phyloP scores from a whole-genome alignment of 2,329 filamentous ascomycete genomes.

The Leptosphaerulina australis region DNA sequence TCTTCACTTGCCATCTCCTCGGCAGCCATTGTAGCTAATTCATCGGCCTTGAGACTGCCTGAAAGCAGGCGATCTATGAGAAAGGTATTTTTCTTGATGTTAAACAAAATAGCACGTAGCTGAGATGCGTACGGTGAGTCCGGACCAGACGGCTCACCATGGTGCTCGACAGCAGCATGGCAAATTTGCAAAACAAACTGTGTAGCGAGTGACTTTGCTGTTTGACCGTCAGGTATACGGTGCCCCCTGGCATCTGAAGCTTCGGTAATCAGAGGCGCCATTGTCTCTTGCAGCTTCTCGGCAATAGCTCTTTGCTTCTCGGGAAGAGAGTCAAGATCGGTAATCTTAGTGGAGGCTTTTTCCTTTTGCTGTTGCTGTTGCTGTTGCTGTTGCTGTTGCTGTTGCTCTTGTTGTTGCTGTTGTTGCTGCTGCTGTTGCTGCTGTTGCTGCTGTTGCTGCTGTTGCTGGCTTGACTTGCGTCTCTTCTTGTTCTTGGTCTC shows the following conservation, averaged over 20 bases:
- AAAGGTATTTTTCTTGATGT: constrained; percentile 85
- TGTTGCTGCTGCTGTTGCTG: too few relatives aligned
- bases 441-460: too few relatives aligned
- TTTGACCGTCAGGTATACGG: constrained; percentile 66
- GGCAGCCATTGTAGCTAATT: constrained; percentile 83
- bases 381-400: too few relatives aligned
- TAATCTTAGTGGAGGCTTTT: constrained; percentile 24
- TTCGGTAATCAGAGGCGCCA: constrained; percentile 68
- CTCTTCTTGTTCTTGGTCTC: constrained; percentile 43
- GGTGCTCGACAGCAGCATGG: constrained; percentile 65
- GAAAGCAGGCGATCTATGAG: constrained; percentile 77
- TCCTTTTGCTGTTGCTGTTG: constrained; percentile 37
- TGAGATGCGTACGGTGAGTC: constrained; percentile 64
- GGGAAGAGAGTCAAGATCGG: constrained; percentile 54
- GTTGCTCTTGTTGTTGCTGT: too few relatives aligned
- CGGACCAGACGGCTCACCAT: constrained; percentile 55
- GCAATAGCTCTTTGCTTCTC: constrained; percentile 72
- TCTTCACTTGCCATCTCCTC: constrained; percentile 94
- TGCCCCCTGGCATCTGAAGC: constrained; percentile 71
- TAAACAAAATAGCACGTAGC: constrained; percentile 78
- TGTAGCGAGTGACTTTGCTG: constrained; percentile 68
- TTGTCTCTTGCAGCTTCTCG: constrained; percentile 71
- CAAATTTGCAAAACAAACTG: constrained; percentile 80
- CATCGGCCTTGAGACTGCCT: constrained; percentile 72
- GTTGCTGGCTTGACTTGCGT: constrained; percentile 45